Percentiles rank a stretch among this genome's conserved stretches.
Evolutionary conservation across 1,139 yeast genomes (phyloP).

Genomic region (Yamadazyma friedrichii): DNA sequence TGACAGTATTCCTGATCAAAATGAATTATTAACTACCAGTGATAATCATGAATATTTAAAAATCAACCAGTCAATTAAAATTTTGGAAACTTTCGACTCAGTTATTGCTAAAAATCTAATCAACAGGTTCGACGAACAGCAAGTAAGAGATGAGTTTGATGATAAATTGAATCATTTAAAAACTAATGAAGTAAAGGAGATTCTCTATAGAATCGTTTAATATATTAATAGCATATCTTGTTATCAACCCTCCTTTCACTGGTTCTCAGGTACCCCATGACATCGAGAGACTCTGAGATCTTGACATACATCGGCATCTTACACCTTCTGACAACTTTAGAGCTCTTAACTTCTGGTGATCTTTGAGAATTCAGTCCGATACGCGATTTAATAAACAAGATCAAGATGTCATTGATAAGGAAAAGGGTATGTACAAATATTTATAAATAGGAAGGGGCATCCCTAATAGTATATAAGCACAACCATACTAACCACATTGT

Average conservation of each 20-base stretch:
- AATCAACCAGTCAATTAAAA: conserved; percentile 38
- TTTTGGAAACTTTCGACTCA: conserved; percentile 26
- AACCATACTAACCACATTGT: neutral
- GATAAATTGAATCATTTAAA: conserved; percentile 23
- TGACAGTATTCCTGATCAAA: conserved; percentile 7
- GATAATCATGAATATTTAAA: conserved; percentile 28
- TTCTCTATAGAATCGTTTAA: conserved; percentile 29
- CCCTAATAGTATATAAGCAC: neutral
- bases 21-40: conserved; percentile 21
- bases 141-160: conserved; percentile 25
- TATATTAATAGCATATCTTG: no score
- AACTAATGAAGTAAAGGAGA: conserved; percentile 34
- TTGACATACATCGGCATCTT: no score
- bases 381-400: conserved; percentile 11
- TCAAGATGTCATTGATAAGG: conserved; percentile 36
- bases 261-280: no score
- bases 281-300: no score
- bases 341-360: no score
- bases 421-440: conserved; percentile 36
- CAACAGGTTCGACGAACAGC: conserved; percentile 15
- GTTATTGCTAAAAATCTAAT: conserved; percentile 19
- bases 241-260: no score
- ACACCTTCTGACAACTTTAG: no score
- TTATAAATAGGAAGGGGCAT: neutral
- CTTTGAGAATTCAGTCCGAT: no score